Evolutionary conservation across 805 yeast genomes (phyloP), one percentile per base, ranked within the genome.

Genomic region (Hyphopichia homilentoma): DNA sequence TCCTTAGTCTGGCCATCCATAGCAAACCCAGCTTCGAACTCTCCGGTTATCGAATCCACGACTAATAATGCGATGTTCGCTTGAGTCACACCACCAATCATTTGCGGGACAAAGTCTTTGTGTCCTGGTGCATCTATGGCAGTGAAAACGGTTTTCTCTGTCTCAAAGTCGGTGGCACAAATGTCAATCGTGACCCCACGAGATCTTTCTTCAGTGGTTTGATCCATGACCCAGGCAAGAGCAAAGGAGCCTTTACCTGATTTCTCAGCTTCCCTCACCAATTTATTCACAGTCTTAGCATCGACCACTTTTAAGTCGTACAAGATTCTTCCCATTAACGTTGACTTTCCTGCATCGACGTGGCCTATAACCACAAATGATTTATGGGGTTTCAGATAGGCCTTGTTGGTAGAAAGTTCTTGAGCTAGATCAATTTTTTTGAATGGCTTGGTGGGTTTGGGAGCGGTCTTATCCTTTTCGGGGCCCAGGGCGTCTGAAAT

Each of bases 51-150:
- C 2, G 84, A 54, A 52, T 85, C 94, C 13, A 84, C 76, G 7
- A 84, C 85, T 24, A 84, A 63, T 12, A 84, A 63, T 0, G 89
- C 89, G 26, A 79, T 54, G 47, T 84, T 93, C 0, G 93, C 89
- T 47, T 82, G 88, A 3, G 83, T 61, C 1, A 84, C 82, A 18
- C 94, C 94, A 18, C 85, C 83, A 43, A 84, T 83, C 87, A 84
- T 82, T 46, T 82, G 85, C 4, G 94, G 94, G 20, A 84, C 84
- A 54, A 81, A 84, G 48, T 84, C 93, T 39, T 71, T 68, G 55
- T 84, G 94, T 0, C 94, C 94, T 0, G 94, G 94, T 1, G 94
- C 88, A 59, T 84, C 94, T 34, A 84, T 76, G 4, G 87, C 80
- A 1, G 86, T 79, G 51, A 80, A 82, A 29, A 68, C 58, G 5